Evolutionary conservation across 805 yeast species (phyloP).

Genomic region (Candida sithepensis): DNA sequence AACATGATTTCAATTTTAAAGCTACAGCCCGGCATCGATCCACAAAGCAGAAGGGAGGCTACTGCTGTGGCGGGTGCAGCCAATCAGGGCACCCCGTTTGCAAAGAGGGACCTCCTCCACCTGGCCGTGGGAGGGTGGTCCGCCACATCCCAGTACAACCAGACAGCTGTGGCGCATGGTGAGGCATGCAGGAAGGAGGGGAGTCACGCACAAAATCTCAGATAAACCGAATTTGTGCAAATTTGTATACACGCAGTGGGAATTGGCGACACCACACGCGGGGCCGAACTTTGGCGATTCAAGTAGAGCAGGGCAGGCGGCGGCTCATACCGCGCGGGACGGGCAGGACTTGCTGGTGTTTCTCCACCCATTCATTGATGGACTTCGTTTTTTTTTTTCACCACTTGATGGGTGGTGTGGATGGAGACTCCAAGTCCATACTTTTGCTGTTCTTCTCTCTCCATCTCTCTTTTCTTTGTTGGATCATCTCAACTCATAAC

Average conservation of each 20-base stretch:
- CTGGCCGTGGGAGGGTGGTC: no score
- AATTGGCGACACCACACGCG: no score
- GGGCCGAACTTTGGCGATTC: no score
- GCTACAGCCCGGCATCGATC: background rate
- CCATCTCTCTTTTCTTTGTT: background rate
- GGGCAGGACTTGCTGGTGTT: background rate
- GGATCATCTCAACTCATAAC: background rate
- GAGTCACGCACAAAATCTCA: no score
- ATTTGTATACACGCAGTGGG: no score
- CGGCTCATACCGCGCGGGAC: background rate
- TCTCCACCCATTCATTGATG: background rate
- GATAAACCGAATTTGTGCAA: no score
- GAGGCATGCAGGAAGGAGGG: no score
- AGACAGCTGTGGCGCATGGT: no score
- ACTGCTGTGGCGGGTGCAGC: background rate
- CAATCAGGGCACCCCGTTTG: background rate
- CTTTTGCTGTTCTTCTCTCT: background rate
- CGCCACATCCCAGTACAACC: no score
- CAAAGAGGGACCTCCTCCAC: no score
- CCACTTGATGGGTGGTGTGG: background rate
- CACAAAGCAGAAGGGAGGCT: background rate
- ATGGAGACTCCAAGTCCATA: background rate
- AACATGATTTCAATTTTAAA: background rate
- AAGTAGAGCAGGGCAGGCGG: no score
- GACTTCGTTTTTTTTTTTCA: background rate